phyloP scores from a whole-genome alignment of 1,139 yeast species.

The Candida sanyaensis region DNA sequence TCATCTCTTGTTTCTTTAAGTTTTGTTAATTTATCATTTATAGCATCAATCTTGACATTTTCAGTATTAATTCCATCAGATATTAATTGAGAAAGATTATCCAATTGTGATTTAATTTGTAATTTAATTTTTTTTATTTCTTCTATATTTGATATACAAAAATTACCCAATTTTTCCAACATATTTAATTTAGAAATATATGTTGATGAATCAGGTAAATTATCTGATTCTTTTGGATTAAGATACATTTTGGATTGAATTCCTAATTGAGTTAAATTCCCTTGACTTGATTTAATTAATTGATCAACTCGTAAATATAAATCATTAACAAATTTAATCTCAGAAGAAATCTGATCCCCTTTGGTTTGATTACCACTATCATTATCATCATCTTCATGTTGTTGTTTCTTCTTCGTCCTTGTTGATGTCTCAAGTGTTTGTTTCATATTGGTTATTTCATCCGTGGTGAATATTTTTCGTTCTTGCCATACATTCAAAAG shows the following conservation, averaged over 20 bases:
- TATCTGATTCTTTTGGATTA: conserved; percentile 45
- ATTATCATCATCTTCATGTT: too few species aligned
- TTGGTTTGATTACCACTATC: too few species aligned
- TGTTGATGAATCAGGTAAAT: conserved; percentile 52
- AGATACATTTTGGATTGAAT: conserved; percentile 44
- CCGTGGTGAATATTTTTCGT: conserved; percentile 53
- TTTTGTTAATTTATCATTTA: conserved; percentile 39
- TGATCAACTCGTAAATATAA: conserved; percentile 30
- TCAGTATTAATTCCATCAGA: conserved; percentile 48
- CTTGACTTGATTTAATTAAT: conserved; percentile 33
- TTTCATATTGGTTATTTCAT: conserved; percentile 47
- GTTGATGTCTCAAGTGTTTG: conserved; percentile 18
- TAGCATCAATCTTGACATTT: conserved; percentile 38
- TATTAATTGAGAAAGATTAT: conserved; percentile 40
- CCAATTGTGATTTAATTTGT: conserved; percentile 43
- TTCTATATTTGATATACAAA: conserved; percentile 35
- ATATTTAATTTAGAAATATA: conserved; percentile 48
- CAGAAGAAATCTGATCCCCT: conserved; percentile 29
- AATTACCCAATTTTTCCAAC: conserved; percentile 44
- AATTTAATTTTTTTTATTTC: conserved; percentile 41
- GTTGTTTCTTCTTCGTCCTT: conserved; percentile 6
- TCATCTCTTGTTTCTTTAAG: conserved; percentile 46
- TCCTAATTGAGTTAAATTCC: conserved; percentile 44
- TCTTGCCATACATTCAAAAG: conserved; percentile 77
- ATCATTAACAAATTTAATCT: conserved; percentile 38